phyloP scores from a whole-genome alignment of 2,329 filamentous ascomycete genomes.

The Chaetomium globosum region DNA sequence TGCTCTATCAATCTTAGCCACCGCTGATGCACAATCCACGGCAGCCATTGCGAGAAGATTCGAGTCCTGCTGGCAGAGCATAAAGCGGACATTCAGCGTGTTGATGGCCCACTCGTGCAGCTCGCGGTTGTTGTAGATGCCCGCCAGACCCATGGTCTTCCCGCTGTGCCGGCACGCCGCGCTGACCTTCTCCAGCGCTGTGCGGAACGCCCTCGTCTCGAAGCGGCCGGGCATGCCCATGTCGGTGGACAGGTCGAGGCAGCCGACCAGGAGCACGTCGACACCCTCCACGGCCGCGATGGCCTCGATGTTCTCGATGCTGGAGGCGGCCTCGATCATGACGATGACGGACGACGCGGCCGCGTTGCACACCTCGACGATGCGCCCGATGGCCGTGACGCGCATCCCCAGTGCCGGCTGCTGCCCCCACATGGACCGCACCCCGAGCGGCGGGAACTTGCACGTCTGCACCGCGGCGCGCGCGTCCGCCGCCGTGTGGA shows the following conservation, averaged over 20 bases:
- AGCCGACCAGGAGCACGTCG: conserved; percentile 6
- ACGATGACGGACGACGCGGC: conserved; percentile 4
- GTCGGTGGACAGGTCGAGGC: conserved; percentile 10
- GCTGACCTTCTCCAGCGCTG: conserved; percentile 8
- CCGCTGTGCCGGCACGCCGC: conserved; percentile 1
- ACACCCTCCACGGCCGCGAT: conserved; percentile 7
- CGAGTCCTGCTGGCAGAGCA: conserved; percentile 12
- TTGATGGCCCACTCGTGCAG: conserved; percentile 13
- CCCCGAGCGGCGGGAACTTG: conserved; percentile 8
- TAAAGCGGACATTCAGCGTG: conserved; percentile 1
- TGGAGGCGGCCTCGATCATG: conserved; percentile 4
- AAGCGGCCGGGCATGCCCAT: conserved; percentile 4
- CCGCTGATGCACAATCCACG: not conserved
- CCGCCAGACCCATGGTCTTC: conserved; percentile 1
- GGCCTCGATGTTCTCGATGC: conserved; percentile 8
- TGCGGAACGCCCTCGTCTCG: conserved; percentile 1
- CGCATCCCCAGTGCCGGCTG: conserved; percentile 4
- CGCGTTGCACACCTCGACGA: conserved; percentile 12
- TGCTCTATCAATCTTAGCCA: not conserved
- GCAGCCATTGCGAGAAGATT: not conserved
- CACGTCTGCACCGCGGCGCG: conserved; percentile 3
- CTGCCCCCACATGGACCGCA: conserved; percentile 4
- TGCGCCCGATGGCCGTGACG: not conserved
- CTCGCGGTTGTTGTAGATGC: conserved; percentile 12
- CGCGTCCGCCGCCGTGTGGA: conserved; percentile 5